Evolutionary conservation across 2,329 filamentous ascomycete species (phyloP).

Genomic region (Geoglossum cookeanum): DNA sequence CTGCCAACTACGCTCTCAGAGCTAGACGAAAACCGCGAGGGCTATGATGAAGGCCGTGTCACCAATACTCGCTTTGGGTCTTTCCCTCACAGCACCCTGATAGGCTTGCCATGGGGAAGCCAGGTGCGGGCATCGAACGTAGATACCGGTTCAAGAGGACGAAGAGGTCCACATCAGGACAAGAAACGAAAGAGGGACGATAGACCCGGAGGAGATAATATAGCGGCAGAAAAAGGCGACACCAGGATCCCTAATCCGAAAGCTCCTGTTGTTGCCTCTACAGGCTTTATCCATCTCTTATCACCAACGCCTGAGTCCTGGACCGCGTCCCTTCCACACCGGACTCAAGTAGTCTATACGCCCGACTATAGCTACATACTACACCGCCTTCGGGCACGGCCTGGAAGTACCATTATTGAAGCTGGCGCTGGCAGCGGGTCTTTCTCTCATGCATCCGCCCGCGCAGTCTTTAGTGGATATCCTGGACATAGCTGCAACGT

Average conservation of each 20-base stretch:
- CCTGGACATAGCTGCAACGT: conserved; percentile 9
- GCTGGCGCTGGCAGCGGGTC: conserved; percentile 32
- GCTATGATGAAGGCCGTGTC: conserved; percentile 58
- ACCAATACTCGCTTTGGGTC: conserved; percentile 7
- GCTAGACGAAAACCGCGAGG: conserved; percentile 42
- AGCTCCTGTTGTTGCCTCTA: conserved; percentile 21
- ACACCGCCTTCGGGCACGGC: conserved; percentile 26
- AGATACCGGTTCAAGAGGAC: conserved; percentile 75
- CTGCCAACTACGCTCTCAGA: conserved; percentile 53
- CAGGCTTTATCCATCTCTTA: conserved; percentile 29
- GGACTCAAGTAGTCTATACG: conserved; percentile 33
- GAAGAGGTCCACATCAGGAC: conserved; percentile 26
- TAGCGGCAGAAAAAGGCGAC: not conserved
- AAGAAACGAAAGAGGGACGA: conserved; percentile 33
- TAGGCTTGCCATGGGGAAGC: conserved; percentile 72
- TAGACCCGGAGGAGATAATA: conserved; percentile 18
- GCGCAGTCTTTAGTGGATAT: conserved; percentile 30
- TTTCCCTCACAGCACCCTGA: conserved; percentile 30
- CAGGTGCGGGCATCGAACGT: conserved; percentile 80
- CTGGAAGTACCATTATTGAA: conserved; percentile 28
- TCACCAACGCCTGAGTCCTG: conserved; percentile 31
- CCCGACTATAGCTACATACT: conserved; percentile 34
- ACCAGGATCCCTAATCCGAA: not conserved
- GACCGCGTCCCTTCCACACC: conserved; percentile 30
- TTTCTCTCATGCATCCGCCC: conserved; percentile 30